Base-by-base conservation (phyloP, 306 rosid genomes). In the Rosa persica region DNA sequence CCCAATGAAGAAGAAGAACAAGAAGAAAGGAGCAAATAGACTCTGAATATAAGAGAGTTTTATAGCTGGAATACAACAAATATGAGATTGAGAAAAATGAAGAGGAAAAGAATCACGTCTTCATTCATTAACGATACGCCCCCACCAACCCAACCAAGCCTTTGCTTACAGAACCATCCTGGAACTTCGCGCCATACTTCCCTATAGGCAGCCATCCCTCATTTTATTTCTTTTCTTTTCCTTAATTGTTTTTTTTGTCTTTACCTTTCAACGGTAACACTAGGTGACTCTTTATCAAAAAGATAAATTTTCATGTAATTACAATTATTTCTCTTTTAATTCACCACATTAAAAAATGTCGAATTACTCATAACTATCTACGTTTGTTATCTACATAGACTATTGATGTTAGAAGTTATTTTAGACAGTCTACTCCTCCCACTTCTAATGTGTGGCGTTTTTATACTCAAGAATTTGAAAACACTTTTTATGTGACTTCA, bases 161-260 rank as follows among this genome's bases (percentile, higher is more conserved):
- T 25, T 40, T 55, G 13, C 12, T 61, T 47, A 60, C 44, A 17
- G 70, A 66, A 68, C 44, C 62, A 44, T 47, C 83, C 15, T 25
- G 61, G 67, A 77, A 74, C 42, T 70, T 85, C 70, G 85, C 85
- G 85, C 88, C 83, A 78, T 70, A 40, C 73, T 57, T 70, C 62
- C 20, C 39, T 13, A n/a, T 52, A 55, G 43, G 70, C 40, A 23
- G 46, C 79, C 43, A 34, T 44, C 70, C 38, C 12, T 27, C 40
- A 0, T 36, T 11, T 30, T 30, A 30, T 30, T 12, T 71, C 0
- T 52, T 60, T 23, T 62, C 0, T 54, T 55, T 34, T 10, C 12
- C 34, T 16, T 9, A 2, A 2, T 6, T 8, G 0, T 15, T 2
- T 0, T 9, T 22, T 15, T 43, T 49, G 78, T 55, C 80, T 62